phyloP scores from a whole-genome alignment of 345 rosid species.

The Alliaria petiolata region DNA sequence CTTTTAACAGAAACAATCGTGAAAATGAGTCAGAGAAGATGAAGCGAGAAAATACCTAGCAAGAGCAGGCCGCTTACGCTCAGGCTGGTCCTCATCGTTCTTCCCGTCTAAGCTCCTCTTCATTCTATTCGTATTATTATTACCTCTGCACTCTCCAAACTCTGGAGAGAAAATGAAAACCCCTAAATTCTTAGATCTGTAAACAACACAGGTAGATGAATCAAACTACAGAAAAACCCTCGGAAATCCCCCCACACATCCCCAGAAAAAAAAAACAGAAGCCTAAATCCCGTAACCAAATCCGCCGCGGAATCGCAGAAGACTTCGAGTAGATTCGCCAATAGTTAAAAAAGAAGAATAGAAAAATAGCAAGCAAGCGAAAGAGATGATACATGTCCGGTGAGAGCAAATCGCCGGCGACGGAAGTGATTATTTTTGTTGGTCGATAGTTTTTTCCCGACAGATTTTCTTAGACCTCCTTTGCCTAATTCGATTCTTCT shows the following conservation, averaged over 20 bases:
- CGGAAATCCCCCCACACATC: not conserved
- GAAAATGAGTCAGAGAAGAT: not conserved
- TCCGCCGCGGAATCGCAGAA: not conserved
- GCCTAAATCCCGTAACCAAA: not conserved
- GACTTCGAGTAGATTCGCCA: not conserved
- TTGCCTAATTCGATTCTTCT: too few relatives aligned
- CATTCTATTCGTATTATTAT: conserved; percentile 27
- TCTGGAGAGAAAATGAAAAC: not conserved
- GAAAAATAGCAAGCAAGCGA: not conserved
- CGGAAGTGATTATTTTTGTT: not conserved
- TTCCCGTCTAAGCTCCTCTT: conserved; percentile 49
- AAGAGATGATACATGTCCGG: not conserved
- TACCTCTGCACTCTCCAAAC: not conserved
- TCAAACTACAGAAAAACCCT: not conserved
- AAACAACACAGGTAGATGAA: not conserved
- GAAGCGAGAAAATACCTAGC: conserved; percentile 40
- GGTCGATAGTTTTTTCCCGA: not conserved
- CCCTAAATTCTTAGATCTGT: not conserved
- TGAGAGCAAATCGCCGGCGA: not conserved
- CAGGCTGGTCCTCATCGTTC: conserved; percentile 47
- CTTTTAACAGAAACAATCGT: not conserved
- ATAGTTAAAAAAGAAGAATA: too few relatives aligned
- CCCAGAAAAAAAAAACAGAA: not conserved
- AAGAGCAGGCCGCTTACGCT: conserved; percentile 64
- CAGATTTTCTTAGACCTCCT: too few relatives aligned